phyloP scores from a whole-genome alignment of 2,329 filamentous ascomycete species.

The Phyllosticta citribraziliensis region DNA sequence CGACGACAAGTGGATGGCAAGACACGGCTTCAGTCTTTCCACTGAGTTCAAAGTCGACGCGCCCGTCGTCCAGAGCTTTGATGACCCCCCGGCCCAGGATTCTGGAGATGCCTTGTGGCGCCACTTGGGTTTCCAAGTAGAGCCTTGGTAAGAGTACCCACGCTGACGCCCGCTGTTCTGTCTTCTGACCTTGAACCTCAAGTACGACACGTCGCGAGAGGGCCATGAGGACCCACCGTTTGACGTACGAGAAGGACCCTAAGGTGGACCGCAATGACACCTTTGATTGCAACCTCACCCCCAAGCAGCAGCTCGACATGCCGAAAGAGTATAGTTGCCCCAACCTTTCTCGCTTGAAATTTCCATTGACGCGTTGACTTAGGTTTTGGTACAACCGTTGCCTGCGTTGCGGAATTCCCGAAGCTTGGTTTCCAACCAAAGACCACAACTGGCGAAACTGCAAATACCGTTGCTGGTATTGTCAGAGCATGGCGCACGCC shows the following conservation, averaged over 20 bases:
- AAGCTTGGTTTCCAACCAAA: neutral
- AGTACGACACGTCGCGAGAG: too few species aligned
- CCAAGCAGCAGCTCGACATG: neutral
- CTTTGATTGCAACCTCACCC: too few species aligned
- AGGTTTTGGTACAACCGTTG: neutral
- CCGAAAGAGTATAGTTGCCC: neutral
- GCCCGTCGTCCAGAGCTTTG: neutral
- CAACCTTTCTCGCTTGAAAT: neutral
- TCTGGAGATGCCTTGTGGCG: neutral
- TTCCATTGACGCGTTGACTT: neutral
- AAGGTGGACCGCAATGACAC: too few species aligned
- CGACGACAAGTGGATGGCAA: too few species aligned
- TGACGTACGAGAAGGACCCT: too few species aligned
- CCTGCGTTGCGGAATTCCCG: neutral
- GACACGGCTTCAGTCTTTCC: neutral
- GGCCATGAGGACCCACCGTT: too few species aligned
- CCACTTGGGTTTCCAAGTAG: neutral
- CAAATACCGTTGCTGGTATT: neutral
- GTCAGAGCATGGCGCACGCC: neutral
- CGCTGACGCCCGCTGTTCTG: too few species aligned
- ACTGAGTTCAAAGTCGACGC: neutral
- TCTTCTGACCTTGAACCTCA: too few species aligned
- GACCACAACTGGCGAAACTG: neutral
- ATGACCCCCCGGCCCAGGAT: neutral
- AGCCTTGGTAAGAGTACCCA: neutral